Evolutionary conservation across 768 basidiomycete genomes (phyloP).

Genomic region (Tulasnella sp.): DNA sequence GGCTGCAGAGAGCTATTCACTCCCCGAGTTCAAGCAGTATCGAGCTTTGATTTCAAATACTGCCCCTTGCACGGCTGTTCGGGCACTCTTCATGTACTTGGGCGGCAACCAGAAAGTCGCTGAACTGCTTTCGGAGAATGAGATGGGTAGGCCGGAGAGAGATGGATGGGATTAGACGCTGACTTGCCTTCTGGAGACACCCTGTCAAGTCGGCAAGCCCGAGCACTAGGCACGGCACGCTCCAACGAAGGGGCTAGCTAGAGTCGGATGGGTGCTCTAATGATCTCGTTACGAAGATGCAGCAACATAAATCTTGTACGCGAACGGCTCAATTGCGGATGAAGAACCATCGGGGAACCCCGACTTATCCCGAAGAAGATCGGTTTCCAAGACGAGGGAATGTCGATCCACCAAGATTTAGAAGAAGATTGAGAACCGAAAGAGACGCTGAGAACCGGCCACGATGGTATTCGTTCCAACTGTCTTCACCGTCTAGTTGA

Average conservation of each 20-base stretch:
- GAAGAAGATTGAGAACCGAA: neutral
- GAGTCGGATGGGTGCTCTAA: neutral
- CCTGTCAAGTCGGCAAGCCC: neutral
- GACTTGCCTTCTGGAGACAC: neutral
- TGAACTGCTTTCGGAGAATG: neutral
- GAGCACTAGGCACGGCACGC: neutral
- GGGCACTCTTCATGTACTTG: neutral
- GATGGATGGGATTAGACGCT: slow-evolving; percentile 8
- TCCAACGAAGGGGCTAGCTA: neutral
- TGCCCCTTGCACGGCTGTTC: neutral
- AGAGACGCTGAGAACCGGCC: neutral
- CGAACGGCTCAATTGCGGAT: neutral
- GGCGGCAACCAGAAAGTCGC: neutral
- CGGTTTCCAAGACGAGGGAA: neutral
- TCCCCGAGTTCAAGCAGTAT: neutral
- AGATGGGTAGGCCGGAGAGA: neutral
- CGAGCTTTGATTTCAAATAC: neutral
- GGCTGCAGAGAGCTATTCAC: neutral
- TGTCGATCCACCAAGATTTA: neutral
- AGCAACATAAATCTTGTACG: neutral
- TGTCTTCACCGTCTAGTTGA: neutral
- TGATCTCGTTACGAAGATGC: neutral
- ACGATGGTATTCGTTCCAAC: neutral
- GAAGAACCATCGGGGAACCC: neutral
- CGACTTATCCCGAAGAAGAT: neutral